Evolutionary conservation across 2,329 filamentous ascomycete genomes (phyloP).

Genomic region (Aspergillus sp.): DNA sequence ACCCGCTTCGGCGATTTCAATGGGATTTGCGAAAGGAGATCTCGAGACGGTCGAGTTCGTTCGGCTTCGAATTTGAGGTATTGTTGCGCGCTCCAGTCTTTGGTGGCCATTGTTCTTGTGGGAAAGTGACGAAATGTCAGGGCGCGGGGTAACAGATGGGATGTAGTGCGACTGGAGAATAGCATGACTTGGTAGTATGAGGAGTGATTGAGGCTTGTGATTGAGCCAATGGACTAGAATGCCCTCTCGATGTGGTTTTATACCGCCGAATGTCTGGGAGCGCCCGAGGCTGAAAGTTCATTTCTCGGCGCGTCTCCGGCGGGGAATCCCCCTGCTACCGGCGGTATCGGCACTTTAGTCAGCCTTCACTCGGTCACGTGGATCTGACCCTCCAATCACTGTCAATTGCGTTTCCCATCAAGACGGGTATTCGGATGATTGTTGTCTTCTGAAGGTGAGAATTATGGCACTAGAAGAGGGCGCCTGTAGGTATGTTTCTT

Average conservation of each 20-base stretch:
- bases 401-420: not conserved
- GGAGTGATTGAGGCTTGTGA: not conserved
- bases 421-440: not conserved
- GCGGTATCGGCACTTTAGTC: constrained; percentile 9
- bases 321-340: not conserved
- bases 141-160: not conserved
- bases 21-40: constrained; percentile 57
- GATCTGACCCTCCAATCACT: not conserved
- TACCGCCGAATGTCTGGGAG: not conserved
- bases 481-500: too few species aligned
- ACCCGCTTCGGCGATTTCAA: constrained; percentile 49
- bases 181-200: not conserved
- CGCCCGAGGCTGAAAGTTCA: not conserved
- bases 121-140: not conserved
- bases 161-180: not conserved
- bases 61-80: constrained; percentile 62
- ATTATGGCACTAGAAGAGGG: too few species aligned
- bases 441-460: too few species aligned
- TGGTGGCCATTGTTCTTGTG: constrained; percentile 11
- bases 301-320: not conserved
- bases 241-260: not conserved
- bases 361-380: not conserved
- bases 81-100: constrained; percentile 58
- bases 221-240: not conserved
- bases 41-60: constrained; percentile 58